These are phyloP conservation scores for Phytophthora agathidicida DNA, from an alignment of 352 stramenopile genomes.

Conservation along the genomic window DNA sequence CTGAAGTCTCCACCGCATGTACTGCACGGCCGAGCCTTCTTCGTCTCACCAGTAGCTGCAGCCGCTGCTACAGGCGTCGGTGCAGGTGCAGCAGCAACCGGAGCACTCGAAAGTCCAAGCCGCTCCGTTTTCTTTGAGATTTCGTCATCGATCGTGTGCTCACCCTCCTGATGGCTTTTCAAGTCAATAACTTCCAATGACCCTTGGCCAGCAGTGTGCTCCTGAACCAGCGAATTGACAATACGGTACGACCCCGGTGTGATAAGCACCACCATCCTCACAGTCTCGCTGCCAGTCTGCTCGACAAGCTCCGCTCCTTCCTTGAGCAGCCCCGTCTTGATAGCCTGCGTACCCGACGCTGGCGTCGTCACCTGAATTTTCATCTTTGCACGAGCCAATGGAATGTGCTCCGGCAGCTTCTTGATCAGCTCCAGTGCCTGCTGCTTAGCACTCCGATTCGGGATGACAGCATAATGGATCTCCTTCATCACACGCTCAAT, in stretches of 20 bases:
- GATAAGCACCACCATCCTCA: conserved; percentile 77
- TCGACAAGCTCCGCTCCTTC: conserved; percentile 75
- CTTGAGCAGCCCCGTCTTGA: conserved; percentile 66
- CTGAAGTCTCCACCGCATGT: conserved; percentile 94
- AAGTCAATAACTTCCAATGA: conserved; percentile 93
- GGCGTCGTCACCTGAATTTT: conserved; percentile 88
- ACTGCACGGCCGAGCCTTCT: conserved; percentile 82
- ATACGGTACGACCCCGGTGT: conserved; percentile 79
- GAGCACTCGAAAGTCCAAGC: conserved; percentile 47
- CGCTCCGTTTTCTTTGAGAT: conserved; percentile 88
- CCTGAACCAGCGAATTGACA: conserved; percentile 72
- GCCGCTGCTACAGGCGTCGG: conserved; percentile 5
- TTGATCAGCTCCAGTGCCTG: conserved; percentile 98
- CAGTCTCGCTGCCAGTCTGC: conserved; percentile 57
- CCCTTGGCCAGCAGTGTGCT: conserved; percentile 55
- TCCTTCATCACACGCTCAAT: conserved; percentile 97
- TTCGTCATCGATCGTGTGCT: conserved; percentile 92
- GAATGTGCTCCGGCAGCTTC: conserved; percentile 92
- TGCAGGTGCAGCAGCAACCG: conserved; percentile 10
- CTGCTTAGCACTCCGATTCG: conserved; percentile 96
- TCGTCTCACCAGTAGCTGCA: conserved; percentile 22
- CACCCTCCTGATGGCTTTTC: conserved; percentile 91
- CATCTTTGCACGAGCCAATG: conserved; percentile 98
- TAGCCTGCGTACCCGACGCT: conserved; percentile 45
- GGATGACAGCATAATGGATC: conserved; percentile 95